Base-by-base conservation (phyloP, 2,329 filamentous ascomycete species). In the Fusarium ambrosium region DNA sequence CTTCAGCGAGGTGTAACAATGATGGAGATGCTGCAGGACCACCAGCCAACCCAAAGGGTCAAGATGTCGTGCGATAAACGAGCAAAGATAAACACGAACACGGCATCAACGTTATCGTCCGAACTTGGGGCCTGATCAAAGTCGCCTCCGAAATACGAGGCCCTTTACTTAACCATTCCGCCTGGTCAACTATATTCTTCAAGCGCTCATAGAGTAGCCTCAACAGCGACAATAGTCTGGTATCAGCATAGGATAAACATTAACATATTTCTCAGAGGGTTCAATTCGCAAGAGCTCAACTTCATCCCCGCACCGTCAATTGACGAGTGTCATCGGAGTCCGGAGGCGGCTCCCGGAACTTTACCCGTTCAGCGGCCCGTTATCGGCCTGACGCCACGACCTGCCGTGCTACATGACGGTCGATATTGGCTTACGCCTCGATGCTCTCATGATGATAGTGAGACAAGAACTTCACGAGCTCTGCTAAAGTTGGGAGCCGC, bases 341-440 rank as follows among this genome's bases (percentile, higher is more conserved):
- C 41, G 41, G 41, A 34, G 39, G 4, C 39, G 39, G 41, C 60
- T 53, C 48, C 48, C 45, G 45, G 45, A 11, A 6, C 14, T 11
- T 27, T 4, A 24, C 16, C 27, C 41, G 41, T 24, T 45, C 27
- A 62, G 41, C 29, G 39, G 37, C 14, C 58, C 41, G 29, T 62
- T 20, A 48, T 22, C 16, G 29, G n/a, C 27, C 22, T 13, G 45
- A 37, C 61, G 61, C 61, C 61, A 55, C 22, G 55, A 20, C 32
- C 20, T 62, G 29, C 8, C 2, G 61, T 63, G 20, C 8, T 18
- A 55, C 45, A 63, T 48, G 36, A 32, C 9, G 59, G 13, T 14
- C 29, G 39, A 36, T 48, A 63, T 63, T 63, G 61, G 61, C 29
- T 24, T 37, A 27, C 45, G 45, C 61, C 11, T 55, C 61, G n/a